Percentiles rank a stretch among this genome's conserved stretches.
phyloP scores from a whole-genome alignment of 139 green algal genomes.

The Micromonas commoda region DNA sequence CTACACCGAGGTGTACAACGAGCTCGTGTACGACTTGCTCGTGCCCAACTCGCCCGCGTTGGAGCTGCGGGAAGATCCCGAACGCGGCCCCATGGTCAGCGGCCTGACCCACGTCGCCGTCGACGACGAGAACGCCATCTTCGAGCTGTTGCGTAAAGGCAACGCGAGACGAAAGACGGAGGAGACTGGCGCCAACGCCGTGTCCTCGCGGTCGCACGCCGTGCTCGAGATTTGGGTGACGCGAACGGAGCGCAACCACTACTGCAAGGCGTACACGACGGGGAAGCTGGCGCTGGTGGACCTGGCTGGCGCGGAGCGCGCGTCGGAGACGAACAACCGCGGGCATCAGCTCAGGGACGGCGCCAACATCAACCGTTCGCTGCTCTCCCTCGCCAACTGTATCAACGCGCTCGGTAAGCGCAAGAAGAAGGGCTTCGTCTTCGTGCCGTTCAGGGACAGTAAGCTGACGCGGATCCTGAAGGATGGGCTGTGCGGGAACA shows the following conservation, averaged over 20 bases:
- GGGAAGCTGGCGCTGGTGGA: constrained; percentile 48
- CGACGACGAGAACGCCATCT: constrained; percentile 29
- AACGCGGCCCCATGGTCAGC: constrained; percentile 25
- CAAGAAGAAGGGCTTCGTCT: constrained; percentile 26
- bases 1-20: constrained; percentile 52
- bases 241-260: constrained; percentile 16
- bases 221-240: constrained; percentile 52
- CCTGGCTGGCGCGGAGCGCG: constrained; percentile 44
- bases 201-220: constrained; percentile 43
- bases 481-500: constrained; percentile 62
- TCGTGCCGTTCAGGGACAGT: constrained; percentile 64
- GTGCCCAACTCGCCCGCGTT: constrained; percentile 16
- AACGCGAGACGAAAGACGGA: constrained; percentile 46
- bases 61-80: constrained; percentile 47
- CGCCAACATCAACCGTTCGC: constrained; percentile 50
- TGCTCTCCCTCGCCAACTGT: constrained; percentile 80
- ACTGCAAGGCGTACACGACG: constrained; percentile 10
- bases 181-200: constrained; percentile 40
- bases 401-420: constrained; percentile 70
- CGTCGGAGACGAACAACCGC: constrained; percentile 38
- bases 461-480: constrained; percentile 70
- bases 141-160: constrained; percentile 39
- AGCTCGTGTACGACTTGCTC: constrained; percentile 47
- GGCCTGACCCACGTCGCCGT: constrained; percentile 28
- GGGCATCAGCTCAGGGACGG: constrained; percentile 41